Base-by-base conservation (phyloP, 768 basidiomycete species). In the Tylopilus intermedius region DNA sequence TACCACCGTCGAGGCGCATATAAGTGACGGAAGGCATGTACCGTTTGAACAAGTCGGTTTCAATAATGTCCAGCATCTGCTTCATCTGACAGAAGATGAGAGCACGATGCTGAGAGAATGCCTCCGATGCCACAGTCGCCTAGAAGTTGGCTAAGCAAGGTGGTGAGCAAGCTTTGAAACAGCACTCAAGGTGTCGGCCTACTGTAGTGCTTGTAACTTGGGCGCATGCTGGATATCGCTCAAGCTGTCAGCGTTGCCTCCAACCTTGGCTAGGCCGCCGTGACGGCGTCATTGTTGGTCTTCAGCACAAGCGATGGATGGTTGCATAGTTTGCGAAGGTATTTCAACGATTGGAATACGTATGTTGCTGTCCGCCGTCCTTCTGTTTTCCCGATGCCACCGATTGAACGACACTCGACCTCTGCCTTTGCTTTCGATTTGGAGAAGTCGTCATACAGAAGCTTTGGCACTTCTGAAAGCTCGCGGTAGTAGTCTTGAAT, bases 401-500 rank as follows among this genome's bases (percentile, higher is more conserved):
- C 24, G 78, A 69, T 39, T 81, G 76, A 21, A 94, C 77, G 13
- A 77, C 83, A 53, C 82, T 88, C 83, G 0, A 78, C 87, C 39
- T 81, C 77, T 35, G 73, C 62, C 54, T 76, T 79, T 29, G 86
- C 90, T 53, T 82, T 81, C 5, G 93, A 91, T 63, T 81, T 83
- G 2, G 88, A 82, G 66, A 94, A 97, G 62, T 95, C 88, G 64
- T 98, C 96, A 65, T 98, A 99, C 15, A 99, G 79, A 55, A 83
- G 77, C 67, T 93, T 94, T 72, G 98, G 96, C 18, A 98, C 71
- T 0, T 93, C 90, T 0, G 95, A 97, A 3, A 99, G 79, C 65
- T 98, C 95, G 75, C 94, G 96, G 65, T 97, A 94, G 68, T 98
- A 98, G 67, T 99, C 96, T 69, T 99, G 96, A 52, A 99, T 98